Base-by-base conservation (phyloP, 768 basidiomycete species). In the Boletus sp. region DNA sequence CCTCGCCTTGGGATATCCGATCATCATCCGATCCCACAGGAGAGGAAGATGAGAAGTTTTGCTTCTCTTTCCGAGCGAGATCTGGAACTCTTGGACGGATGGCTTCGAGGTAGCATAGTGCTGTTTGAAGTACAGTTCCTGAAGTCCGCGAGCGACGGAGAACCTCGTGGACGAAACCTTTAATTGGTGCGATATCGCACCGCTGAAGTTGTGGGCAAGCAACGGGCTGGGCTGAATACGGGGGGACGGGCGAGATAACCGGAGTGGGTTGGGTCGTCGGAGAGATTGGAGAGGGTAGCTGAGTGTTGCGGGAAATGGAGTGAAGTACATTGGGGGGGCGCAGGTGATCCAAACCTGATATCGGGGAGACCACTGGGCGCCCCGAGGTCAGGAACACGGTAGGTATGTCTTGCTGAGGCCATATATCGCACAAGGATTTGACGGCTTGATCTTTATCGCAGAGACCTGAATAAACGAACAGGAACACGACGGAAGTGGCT, bases 131-230 rank as follows among this genome's bases (percentile, higher is more conserved):
- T 4, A 93, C 89, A 41, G 80, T 83, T 40, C 86, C 88, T 5
- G 90, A 88, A 0, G 92, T 94, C 44, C 90, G 82, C 13, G 90
- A 93, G 35, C 93, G 87, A 48, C 90, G 81, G 14, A 96, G 79
- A 8, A 94, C 88, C 71, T 96, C 92, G 66, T 91, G 88, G 29
- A 96, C 90, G 63, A 96, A 96, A 5, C 79, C 77, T 59, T 81
- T 85, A 58, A 91, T 79, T 8, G 88, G 85, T 8, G 83, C 73
- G 17, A 83, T 66, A 44, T 77, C 75, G 57, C 66, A 62, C 11
- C 51, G 63, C 14, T 63, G 58, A 29, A 42, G 40, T 29, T 57
- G 66, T 30, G 58, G 41, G 45, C 14, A 51, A 2, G 43, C 17
- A 7, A 52, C 41, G 54, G 52, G 59, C 37, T 61, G 68, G 21